Conservation (phyloP, 2,329 filamentous ascomycete species). For the Colletotrichum sp. region DNA sequence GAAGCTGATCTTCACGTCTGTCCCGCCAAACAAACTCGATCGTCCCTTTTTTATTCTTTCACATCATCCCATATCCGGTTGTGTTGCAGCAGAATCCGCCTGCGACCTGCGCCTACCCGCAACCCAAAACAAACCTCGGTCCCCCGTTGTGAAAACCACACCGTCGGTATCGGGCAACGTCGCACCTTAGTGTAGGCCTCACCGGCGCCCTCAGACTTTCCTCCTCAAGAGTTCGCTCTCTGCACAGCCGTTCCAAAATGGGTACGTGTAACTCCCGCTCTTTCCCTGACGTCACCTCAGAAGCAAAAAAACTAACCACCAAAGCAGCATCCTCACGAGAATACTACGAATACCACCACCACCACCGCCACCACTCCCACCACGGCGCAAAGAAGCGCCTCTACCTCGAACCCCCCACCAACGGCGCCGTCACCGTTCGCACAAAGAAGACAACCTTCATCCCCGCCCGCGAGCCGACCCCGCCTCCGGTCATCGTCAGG, state of each 20-base stretch:
- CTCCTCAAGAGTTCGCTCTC: not conserved
- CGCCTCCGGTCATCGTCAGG: conserved; percentile 26
- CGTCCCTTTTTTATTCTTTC: not conserved
- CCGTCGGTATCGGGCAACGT: not conserved
- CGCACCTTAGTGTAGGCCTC: conserved; percentile 8
- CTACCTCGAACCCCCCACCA: conserved; percentile 44
- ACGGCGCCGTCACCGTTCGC: conserved; percentile 39
- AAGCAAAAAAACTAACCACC: not conserved
- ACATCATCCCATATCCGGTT: not conserved
- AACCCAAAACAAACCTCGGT: not conserved
- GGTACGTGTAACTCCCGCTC: conserved; percentile 2
- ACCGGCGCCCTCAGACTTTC: not conserved
- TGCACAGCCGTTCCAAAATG: conserved; percentile 9
- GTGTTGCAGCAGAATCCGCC: not conserved
- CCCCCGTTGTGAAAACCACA: not conserved
- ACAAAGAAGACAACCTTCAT: conserved; percentile 42
- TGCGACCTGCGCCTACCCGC: not conserved
- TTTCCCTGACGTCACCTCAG: not conserved
- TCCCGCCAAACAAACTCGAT: not conserved
- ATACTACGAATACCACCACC: conserved; percentile 19
- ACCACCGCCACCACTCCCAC: conserved; percentile 30
- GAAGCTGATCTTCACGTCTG: not conserved
- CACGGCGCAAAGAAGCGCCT: conserved; percentile 42
- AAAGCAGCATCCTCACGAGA: conserved; percentile 16
- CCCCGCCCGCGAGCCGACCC: conserved; percentile 38